Percentiles rank a stretch among this genome's conserved stretches.
Conservation (phyloP, 2,329 filamentous ascomycete genomes). For the Clathrospora elynae region DNA sequence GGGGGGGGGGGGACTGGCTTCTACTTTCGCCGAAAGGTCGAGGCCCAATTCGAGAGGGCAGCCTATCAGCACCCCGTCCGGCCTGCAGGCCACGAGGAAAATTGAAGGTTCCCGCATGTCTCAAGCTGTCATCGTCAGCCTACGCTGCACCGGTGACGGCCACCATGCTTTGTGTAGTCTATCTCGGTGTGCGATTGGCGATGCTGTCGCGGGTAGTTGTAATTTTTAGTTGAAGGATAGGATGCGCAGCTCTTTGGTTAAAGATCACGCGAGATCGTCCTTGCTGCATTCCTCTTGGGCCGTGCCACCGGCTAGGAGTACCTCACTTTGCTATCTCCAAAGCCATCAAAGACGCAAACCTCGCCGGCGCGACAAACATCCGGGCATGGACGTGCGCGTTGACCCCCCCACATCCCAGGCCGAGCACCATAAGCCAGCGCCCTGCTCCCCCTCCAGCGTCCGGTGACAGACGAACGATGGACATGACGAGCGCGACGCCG, state of each 20-base stretch:
- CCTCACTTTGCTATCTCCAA: slow-evolving; percentile 1
- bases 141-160: slow-evolving; percentile 14
- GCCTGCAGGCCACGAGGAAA: slow-evolving; percentile 6
- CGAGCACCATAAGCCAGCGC: slow-evolving; percentile 16
- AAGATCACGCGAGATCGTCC: neutral
- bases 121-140: slow-evolving; percentile 14
- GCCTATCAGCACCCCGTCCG: slow-evolving; percentile 24
- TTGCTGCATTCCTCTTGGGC: slow-evolving; percentile 14
- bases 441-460: slow-evolving; percentile 12
- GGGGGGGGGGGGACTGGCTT: slow-evolving; percentile 5
- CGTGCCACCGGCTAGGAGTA: slow-evolving; percentile 24
- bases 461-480: slow-evolving; percentile 25
- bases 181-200: slow-evolving; percentile 22
- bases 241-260: slow-evolving; percentile 6
- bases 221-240: neutral
- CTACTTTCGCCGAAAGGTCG: slow-evolving; percentile 12
- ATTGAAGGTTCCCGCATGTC: slow-evolving; percentile 4
- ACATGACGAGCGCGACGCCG: slow-evolving; percentile 28
- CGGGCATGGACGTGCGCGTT: slow-evolving; percentile 30
- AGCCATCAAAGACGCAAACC: slow-evolving; percentile 16
- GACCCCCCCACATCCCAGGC: slow-evolving; percentile 22
- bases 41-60: slow-evolving; percentile 11
- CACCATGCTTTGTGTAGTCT: slow-evolving; percentile 12
- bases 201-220: slow-evolving; percentile 1
- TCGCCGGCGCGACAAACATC: slow-evolving; percentile 23